These are phyloP conservation scores for Musa balbisiana DNA, from an alignment of 202 grass and related monocot genomes.

Conservation along the genomic window DNA sequence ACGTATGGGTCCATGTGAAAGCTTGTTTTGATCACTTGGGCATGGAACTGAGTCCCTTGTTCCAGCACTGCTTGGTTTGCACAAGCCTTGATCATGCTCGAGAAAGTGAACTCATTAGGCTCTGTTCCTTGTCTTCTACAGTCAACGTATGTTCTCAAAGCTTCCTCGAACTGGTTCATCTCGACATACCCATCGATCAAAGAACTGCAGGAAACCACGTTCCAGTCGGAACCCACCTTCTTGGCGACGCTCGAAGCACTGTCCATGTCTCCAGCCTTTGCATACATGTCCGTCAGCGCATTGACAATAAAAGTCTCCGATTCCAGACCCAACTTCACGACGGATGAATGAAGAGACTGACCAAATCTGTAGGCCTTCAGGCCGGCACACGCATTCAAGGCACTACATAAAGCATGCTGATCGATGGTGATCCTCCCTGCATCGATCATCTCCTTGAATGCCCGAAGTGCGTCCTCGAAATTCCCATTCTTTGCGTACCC, in stretches of 20 bases:
- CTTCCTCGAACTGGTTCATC: constrained; percentile 33
- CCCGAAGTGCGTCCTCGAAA: constrained; percentile 18
- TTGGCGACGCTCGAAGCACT: constrained; percentile 29
- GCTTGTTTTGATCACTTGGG: constrained; percentile 46
- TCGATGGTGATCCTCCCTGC: constrained; percentile 34
- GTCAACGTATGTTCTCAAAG: constrained; percentile 33
- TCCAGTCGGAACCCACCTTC: constrained; percentile 30
- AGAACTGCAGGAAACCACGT: constrained; percentile 55
- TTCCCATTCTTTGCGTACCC: constrained; percentile 49
- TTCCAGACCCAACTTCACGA: constrained; percentile 35
- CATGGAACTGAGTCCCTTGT: constrained; percentile 51
- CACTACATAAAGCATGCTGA: constrained; percentile 44
- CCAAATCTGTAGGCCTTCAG: constrained; percentile 31
- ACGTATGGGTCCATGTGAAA: constrained; percentile 37
- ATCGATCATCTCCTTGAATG: constrained; percentile 42
- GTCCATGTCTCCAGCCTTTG: constrained; percentile 49
- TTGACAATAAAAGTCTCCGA: constrained; percentile 37
- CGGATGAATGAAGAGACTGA: constrained; percentile 32
- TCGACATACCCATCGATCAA: constrained; percentile 57
- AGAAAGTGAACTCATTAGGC: constrained; percentile 65
- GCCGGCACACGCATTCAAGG: constrained; percentile 32
- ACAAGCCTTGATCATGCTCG: constrained; percentile 64
- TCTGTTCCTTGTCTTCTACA: constrained; percentile 28
- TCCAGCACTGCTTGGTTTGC: constrained; percentile 46
- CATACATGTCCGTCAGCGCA: constrained; percentile 40